Base-by-base conservation (phyloP, 257 asterid species). In the Nicotiana benthamiana region DNA sequence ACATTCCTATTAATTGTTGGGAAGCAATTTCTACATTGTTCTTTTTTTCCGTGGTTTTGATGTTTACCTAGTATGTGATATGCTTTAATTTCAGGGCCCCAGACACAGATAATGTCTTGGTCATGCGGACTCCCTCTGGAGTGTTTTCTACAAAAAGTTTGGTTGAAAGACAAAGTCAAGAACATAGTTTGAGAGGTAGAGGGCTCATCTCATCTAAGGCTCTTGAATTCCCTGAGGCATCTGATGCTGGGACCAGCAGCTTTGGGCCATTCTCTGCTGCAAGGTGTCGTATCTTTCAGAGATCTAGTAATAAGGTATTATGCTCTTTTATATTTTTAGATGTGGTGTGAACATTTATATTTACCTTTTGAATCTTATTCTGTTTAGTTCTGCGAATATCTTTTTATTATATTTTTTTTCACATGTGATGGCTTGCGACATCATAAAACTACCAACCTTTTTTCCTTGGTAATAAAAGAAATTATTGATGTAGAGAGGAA, bases 191-290 rank as follows among this genome's bases (percentile, higher is more conserved):
- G 68, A 86, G 91, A 68, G 98, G 90, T 82, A 88, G 91, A 56
- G 87, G 98, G 84, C 92, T 88, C 75, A 89, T 91, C 85, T 84
- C 97, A 54, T 78, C 90, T 32, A 89, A 84, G 80, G 75, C 83
- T 77, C 87, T 83, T 60, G 94, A 90, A 75, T 81, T 91, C 83
- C 84, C 86, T 52, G 93, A 86, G 77, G 70, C 88, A 81, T 85
- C 90, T 83, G 90, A 79, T 84, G 84, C 81, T 46, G 92, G 82
- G 83, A 83, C 84, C 52, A 80, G 60, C 65, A 92, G 86, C 75
- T 79, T 87, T 53, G 97, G 89, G 52, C 92, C 85, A 75, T 83
- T 88, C 85, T 90, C 99, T 83, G 91, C 95, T 53, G 97, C 98
- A 80, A 87, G 98, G 85, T 91, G 98, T 89, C 97, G 94, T 52